Base-by-base conservation (phyloP, 441 rosid species). In the California macrophylla region DNA sequence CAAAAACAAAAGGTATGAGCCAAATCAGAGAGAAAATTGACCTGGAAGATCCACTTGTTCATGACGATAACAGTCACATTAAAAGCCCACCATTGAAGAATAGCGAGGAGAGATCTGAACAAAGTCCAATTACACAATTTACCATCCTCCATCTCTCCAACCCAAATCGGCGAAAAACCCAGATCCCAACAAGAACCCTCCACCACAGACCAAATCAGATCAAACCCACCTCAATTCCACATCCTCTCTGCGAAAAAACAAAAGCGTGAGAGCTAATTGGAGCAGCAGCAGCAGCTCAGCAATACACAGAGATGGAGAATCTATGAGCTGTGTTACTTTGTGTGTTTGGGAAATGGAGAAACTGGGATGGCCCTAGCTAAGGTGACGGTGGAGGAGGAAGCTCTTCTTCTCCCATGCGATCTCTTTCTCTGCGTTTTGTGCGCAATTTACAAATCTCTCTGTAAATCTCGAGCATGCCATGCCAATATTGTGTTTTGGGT, bases 11-110 rank as follows among this genome's bases (percentile, higher is more conserved):
- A 30, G 34, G n/a, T n/a, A 6, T 3, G 5, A 30, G 6, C 10
- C 60, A 18, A 18, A 52, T 16, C 6, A 0, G 24, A 52, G 10
- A 3, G 10, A 18, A 52, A 40, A 9, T n/a, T 63, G 69, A 94
- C 98, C 98, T 92, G 98, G 66, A 94, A 94, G 94, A 94, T 94
- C 98, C 98, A 94, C 77, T 94, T 94, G 94, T 94, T 94, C 86
- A 84, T 90, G 25, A 52, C 20, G 61, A 52, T 52, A 52, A 52
- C 97, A 30, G 96, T 85, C n/a, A 94, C 98, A 70, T 94, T 94
- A 84, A 91, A 94, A 61, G 72, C 84, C 98, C 97, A 94, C 97
- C 98, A 94, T 20, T 94, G 98, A 61, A 90, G 50, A 80, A 94
- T 91, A 29, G 97, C 98, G 13, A 91, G 81, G 28, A 94, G 85